Evolutionary conservation across 805 yeast species (phyloP).

Genomic region (Hanseniaspora lachancei): DNA sequence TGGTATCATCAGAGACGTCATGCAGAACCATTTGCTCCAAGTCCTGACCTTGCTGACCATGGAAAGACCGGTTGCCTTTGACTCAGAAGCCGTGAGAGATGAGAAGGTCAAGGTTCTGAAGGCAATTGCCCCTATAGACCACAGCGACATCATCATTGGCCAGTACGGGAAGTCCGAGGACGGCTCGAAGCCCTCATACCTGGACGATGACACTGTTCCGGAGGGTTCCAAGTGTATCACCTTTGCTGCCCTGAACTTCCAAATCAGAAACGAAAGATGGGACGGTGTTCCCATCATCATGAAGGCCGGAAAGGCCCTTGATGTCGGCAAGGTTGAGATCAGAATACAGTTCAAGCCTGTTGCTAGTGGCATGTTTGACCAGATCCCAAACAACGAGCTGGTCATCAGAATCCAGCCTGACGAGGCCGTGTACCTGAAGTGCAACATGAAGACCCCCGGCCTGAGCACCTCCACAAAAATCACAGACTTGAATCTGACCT

Average conservation of each 20-base stretch:
- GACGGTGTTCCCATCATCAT: constrained; percentile 92
- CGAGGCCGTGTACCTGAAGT: constrained; percentile 85
- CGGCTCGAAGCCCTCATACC: constrained; percentile 78
- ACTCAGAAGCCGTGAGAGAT: constrained; percentile 87
- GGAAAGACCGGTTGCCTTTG: constrained; percentile 89
- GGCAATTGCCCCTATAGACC: constrained; percentile 57
- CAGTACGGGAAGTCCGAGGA: constrained; percentile 78
- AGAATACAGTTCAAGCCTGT: constrained; percentile 84
- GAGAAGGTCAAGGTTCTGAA: constrained; percentile 89
- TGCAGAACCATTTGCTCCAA: constrained; percentile 94
- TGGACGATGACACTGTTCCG: constrained; percentile 83
- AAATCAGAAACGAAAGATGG: constrained; percentile 90
- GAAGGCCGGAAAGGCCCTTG: constrained; percentile 96
- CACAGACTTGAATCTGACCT: constrained; percentile 83
- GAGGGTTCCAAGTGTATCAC: constrained; percentile 78
- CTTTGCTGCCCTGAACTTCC: constrained; percentile 69
- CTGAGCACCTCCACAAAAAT: constrained; percentile 66
- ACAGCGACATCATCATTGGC: constrained; percentile 61
- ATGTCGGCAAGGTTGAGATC: constrained; percentile 88
- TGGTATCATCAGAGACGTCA: constrained; percentile 94
- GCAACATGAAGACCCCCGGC: constrained; percentile 91
- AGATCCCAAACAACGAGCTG: constrained; percentile 80
- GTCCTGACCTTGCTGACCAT: constrained; percentile 81
- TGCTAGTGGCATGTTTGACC: constrained; percentile 65
- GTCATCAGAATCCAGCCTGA: constrained; percentile 90